phyloP scores from a whole-genome alignment of 805 yeast species.

The Ogataea nonfermentans region DNA sequence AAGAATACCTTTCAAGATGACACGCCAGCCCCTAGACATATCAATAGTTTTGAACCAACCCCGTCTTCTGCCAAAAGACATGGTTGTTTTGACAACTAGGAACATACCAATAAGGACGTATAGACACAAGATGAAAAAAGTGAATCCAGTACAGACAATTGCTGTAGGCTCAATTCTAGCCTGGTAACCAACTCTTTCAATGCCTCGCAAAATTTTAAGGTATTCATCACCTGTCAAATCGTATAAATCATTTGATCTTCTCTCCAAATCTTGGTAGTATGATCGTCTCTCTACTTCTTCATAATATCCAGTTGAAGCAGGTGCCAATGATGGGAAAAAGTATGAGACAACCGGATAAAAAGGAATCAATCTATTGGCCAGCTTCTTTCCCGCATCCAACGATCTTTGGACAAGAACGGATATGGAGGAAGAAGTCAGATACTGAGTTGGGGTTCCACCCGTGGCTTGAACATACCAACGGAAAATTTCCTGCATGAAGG shows the following conservation, averaged over 20 bases:
- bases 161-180: slow-evolving; percentile 81
- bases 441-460: slow-evolving; percentile 79
- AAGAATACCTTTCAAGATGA: slow-evolving; percentile 72
- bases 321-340: slow-evolving; percentile 19
- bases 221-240: slow-evolving; percentile 51
- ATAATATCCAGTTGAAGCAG: not conserved
- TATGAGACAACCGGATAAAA: slow-evolving; percentile 19
- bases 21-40: slow-evolving; percentile 43
- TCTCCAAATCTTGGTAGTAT: slow-evolving; percentile 9
- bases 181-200: slow-evolving; percentile 74
- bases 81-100: slow-evolving; percentile 48
- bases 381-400: slow-evolving; percentile 25
- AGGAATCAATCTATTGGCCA: slow-evolving; percentile 16
- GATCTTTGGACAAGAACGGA: slow-evolving; percentile 78
- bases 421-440: slow-evolving; percentile 57
- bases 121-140: slow-evolving; percentile 78
- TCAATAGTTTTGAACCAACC: slow-evolving; percentile 19
- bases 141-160: slow-evolving; percentile 81
- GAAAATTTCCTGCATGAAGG: slow-evolving; percentile 81
- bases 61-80: slow-evolving; percentile 38
- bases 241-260: slow-evolving; percentile 29
- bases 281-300: not conserved
- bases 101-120: slow-evolving; percentile 65
- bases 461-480: slow-evolving; percentile 86
- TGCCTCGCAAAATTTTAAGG: slow-evolving; percentile 78